These are phyloP conservation scores for Hanseniaspora thailandica DNA, from an alignment of 805 yeast genomes.

Conservation along the genomic window DNA sequence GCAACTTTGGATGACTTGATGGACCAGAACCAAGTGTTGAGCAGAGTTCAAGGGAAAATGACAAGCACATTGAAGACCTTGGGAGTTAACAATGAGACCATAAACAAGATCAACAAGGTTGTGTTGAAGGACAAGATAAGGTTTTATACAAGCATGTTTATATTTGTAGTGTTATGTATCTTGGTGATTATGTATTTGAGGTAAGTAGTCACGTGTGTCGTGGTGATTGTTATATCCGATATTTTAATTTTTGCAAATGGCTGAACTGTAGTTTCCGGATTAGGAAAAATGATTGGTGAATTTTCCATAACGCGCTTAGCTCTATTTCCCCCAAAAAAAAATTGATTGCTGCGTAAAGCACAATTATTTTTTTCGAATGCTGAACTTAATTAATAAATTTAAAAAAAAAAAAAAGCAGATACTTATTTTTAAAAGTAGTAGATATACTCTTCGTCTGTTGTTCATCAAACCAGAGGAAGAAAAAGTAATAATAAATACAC, in stretches of 20 bases:
- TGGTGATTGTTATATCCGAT: neutral
- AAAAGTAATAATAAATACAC: too few species aligned
- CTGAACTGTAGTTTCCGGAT: conserved; percentile 5
- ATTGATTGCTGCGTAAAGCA: too few species aligned
- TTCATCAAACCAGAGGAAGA: too few species aligned
- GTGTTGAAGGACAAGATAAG: conserved; percentile 57
- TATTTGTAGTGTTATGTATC: conserved; percentile 29
- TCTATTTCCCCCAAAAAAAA: neutral
- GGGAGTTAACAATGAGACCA: conserved; percentile 79
- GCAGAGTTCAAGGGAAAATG: conserved; percentile 50
- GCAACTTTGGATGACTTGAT: conserved; percentile 74
- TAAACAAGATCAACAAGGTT: conserved; percentile 63
- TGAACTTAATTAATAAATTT: neutral
- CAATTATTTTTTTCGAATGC: neutral
- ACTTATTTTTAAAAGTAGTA: neutral
- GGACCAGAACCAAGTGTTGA: conserved; percentile 66
- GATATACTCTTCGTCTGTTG: too few species aligned
- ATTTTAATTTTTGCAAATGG: neutral
- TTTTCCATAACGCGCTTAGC: neutral
- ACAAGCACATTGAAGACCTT: conserved; percentile 61
- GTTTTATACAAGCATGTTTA: conserved; percentile 61
- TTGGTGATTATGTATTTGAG: neutral
- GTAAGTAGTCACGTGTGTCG: neutral
- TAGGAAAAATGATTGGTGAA: neutral
- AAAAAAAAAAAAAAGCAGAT: neutral